phyloP scores from a whole-genome alignment of 2,329 filamentous ascomycete genomes.

The Helotiales sp. region DNA sequence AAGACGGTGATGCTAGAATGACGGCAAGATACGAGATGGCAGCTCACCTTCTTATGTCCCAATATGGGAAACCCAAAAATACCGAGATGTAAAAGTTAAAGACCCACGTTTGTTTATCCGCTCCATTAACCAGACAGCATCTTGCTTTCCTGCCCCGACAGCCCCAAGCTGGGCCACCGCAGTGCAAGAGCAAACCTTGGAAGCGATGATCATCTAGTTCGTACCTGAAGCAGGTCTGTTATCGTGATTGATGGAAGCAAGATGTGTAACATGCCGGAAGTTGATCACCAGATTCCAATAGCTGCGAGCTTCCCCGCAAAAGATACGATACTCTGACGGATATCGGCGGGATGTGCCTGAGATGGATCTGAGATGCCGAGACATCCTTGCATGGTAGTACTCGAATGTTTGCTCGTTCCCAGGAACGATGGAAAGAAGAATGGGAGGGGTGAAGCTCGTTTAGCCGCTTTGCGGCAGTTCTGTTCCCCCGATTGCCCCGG shows the following conservation, averaged over 20 bases:
- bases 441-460: not conserved
- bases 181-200: not conserved
- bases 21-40: not conserved
- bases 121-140: constrained; percentile 1
- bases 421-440: not conserved
- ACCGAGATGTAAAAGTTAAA: not conserved
- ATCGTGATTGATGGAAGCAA: not conserved
- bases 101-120: not conserved
- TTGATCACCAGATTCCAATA: not conserved
- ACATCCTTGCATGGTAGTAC: not conserved
- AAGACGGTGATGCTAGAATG: not conserved
- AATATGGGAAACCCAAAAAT: not conserved
- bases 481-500: not conserved
- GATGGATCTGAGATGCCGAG: not conserved
- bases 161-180: not conserved
- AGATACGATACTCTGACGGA: not conserved
- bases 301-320: not conserved
- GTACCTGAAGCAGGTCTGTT: too few species aligned
- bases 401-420: not conserved
- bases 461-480: not conserved
- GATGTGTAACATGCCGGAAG: not conserved
- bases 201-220: not conserved
- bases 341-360: not conserved
- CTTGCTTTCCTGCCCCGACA: not conserved
- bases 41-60: not conserved